Evolutionary conservation across 345 rosid species (phyloP), one percentile per base, ranked within the genome.

Genomic region (Aquilaria yunnanensis): DNA sequence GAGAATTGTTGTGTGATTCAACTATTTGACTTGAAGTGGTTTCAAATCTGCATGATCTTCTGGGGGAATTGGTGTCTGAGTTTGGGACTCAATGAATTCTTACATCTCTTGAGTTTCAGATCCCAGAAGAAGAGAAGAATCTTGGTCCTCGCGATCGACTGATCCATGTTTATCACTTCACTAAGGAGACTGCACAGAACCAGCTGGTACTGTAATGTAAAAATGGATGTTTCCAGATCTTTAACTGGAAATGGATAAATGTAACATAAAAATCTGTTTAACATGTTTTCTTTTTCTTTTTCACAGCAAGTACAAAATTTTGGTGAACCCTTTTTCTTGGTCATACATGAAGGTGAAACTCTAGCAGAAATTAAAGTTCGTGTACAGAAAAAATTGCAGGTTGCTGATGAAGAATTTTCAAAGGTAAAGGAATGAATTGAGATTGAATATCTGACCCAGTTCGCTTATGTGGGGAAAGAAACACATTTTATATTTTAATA

Each of bases 111-210:
- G 48, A 52, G 34, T 66, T 56, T 67, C 79, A 92, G 98, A 77
- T 92, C 56, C 96, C 98, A 10, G 96, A 92, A n/a, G 98, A 92
- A 71, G 96, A 92, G 82, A 92, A 87, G 77, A 82, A 82, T 67
- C 84, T 92, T 30, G 92, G 92, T 70, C 87, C 90, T 1, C 78
- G 72, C 52, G 95, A 85, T 75, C 95, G 96, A 51, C 75, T 92
- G 74, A 85, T 92, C 66, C 96, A 89, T 55, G 96, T 92, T 55
- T 89, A 92, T 64, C 98, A 92, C 78, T 92, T 89, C 61, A 80
- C 77, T 2, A 86, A 85, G 65, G 98, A 89, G 51, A 59, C 87
- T 34, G 83, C 89, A 29, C 96, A 86, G 75, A 86, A 75, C 74
- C 96, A 86, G 72, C 74, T 77, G 87, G 89, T 82, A 79, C 56